These are phyloP conservation scores for Tulasnella sp. DNA, from an alignment of 768 basidiomycete genomes.

Conservation along the genomic window DNA sequence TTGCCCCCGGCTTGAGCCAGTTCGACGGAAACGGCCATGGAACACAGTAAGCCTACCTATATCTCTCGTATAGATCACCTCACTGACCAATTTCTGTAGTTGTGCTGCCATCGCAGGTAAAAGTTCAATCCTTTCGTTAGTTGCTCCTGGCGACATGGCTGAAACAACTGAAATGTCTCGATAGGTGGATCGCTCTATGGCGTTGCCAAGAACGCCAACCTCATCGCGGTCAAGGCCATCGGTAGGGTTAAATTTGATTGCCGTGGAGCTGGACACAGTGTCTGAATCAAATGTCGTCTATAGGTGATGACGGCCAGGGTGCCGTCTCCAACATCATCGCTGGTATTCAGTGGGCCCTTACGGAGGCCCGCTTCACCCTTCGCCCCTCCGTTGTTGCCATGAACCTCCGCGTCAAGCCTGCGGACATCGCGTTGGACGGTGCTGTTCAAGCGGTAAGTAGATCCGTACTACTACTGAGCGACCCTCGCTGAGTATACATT, in stretches of 20 bases:
- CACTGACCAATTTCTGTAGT: background rate
- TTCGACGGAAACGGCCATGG: background rate
- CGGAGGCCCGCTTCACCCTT: slow-evolving; percentile 20
- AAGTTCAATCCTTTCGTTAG: no score
- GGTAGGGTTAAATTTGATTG: no score
- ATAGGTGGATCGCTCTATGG: background rate
- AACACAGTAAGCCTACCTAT: background rate
- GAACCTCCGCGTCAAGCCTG: slow-evolving; percentile 29
- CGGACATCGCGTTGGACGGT: slow-evolving; percentile 25
- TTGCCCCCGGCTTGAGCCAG: background rate
- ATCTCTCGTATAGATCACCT: background rate
- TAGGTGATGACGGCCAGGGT: background rate
- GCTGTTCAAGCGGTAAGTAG: slow-evolving; percentile 25
- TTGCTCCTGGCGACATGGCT: no score
- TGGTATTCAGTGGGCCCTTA: slow-evolving; percentile 29
- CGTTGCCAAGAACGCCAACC: background rate
- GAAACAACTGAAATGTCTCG: no score
- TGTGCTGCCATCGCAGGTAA: background rate
- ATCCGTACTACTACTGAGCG: background rate
- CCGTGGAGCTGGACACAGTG: no score
- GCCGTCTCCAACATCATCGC: slow-evolving; percentile 23
- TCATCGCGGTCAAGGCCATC: background rate
- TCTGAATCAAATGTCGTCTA: no score
- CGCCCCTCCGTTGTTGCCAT: slow-evolving; percentile 31
- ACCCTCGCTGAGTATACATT: background rate